phyloP scores from a whole-genome alignment of 768 basidiomycete genomes.

The Candolleomyces eurysporus region DNA sequence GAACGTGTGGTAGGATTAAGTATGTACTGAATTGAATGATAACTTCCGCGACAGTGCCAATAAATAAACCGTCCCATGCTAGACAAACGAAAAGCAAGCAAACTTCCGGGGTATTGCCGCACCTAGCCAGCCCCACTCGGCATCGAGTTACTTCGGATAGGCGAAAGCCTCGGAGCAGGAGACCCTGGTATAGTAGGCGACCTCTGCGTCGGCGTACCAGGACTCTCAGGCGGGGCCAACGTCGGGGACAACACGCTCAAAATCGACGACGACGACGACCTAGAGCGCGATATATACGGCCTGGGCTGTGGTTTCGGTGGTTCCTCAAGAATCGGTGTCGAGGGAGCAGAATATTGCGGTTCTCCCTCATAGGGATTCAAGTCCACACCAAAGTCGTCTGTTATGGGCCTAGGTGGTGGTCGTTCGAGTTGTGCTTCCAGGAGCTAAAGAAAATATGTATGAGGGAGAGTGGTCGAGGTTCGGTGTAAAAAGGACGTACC shows the following conservation, averaged over 20 bases:
- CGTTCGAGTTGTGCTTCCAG: constrained; percentile 86
- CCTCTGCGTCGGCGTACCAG: constrained; percentile 1
- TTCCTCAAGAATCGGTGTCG: constrained; percentile 25
- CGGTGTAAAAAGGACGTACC: constrained; percentile 37
- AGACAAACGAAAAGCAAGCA: too few species aligned
- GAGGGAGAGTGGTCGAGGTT: background rate
- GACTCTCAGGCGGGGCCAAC: background rate
- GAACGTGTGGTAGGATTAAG: too few species aligned
- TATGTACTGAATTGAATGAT: too few species aligned
- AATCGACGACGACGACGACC: constrained; percentile 47
- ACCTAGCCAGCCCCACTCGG: background rate
- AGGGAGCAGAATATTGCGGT: constrained; percentile 17
- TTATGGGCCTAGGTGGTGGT: constrained; percentile 70
- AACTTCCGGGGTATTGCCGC: background rate
- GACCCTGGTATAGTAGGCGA: background rate
- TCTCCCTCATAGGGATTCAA: constrained; percentile 17
- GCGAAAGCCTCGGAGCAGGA: background rate
- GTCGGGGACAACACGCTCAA: constrained; percentile 38
- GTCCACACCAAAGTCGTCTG: constrained; percentile 58
- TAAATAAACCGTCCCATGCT: too few species aligned
- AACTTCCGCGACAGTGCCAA: too few species aligned
- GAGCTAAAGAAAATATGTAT: constrained; percentile 43
- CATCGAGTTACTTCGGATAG: background rate
- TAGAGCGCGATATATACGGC: constrained; percentile 59
- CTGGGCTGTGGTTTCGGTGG: constrained; percentile 40